Evolutionary conservation across 2,329 filamentous ascomycete genomes (phyloP).

Genomic region (Dryadomyces quercivorus): DNA sequence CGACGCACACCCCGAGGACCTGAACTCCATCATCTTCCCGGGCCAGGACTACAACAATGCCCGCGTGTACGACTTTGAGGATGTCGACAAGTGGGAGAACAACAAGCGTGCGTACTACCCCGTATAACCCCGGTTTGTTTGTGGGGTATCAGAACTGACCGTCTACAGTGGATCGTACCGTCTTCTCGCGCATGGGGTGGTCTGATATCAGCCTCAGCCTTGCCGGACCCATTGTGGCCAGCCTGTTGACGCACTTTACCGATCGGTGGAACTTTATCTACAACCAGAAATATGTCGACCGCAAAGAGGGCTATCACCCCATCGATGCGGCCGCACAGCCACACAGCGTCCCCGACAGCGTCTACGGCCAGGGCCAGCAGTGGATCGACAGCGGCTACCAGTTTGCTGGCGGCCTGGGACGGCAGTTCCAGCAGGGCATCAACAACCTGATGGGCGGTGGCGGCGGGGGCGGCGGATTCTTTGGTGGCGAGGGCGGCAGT

Average conservation of each 20-base stretch:
- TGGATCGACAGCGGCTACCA: constrained; percentile 16
- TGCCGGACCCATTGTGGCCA: constrained; percentile 61
- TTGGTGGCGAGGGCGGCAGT: too few relatives aligned
- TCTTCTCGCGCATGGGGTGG: constrained; percentile 84
- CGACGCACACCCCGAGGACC: constrained; percentile 67
- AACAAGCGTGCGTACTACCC: constrained; percentile 50
- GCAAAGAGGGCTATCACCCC: constrained; percentile 30
- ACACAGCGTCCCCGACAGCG: constrained; percentile 10
- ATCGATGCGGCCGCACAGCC: constrained; percentile 25
- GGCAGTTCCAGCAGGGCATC: constrained; percentile 26
- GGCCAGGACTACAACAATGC: constrained; percentile 94
- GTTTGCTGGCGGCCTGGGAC: constrained; percentile 17
- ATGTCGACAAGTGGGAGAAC: constrained; percentile 66
- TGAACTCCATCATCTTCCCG: constrained; percentile 68
- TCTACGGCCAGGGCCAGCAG: constrained; percentile 7
- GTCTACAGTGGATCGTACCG: constrained; percentile 55
- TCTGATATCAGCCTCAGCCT: constrained; percentile 73
- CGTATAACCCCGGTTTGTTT: neutral
- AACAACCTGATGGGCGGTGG: constrained; percentile 23
- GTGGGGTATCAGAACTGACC: constrained; percentile 7
- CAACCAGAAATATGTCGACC: constrained; percentile 59
- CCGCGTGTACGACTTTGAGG: constrained; percentile 66
- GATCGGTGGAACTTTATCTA: constrained; percentile 89
- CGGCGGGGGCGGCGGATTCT: constrained; percentile 12
- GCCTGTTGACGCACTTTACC: constrained; percentile 65